These are phyloP conservation scores for Tieghemiomyces parasiticus DNA, from an alignment of 192 early-diverging fungal species.

Conservation along the genomic window DNA sequence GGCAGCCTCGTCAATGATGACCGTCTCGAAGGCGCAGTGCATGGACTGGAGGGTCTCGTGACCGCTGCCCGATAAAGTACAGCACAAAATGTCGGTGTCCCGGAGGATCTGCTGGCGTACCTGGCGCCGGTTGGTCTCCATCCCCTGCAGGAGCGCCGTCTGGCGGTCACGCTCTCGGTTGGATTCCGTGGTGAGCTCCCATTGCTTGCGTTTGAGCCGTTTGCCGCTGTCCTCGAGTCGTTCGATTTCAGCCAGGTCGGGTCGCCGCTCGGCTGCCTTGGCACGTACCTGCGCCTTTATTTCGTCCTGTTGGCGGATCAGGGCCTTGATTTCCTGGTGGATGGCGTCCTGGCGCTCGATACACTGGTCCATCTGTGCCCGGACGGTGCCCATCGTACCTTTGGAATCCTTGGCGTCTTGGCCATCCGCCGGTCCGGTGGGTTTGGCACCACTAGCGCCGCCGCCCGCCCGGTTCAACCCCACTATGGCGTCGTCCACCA, in stretches of 20 bases:
- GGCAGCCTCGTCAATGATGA: slow-evolving; percentile 95
- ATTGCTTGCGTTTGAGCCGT: slow-evolving; percentile 12
- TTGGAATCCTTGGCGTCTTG: neutral
- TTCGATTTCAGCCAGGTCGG: slow-evolving; percentile 13
- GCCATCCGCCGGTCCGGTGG: neutral
- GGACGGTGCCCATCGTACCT: slow-evolving; percentile 12
- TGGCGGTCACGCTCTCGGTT: slow-evolving; percentile 19
- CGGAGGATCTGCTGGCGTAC: slow-evolving; percentile 49
- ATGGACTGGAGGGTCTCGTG: slow-evolving; percentile 61
- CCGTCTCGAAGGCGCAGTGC: slow-evolving; percentile 53
- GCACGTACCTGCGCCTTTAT: neutral
- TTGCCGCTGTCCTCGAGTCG: slow-evolving; percentile 15
- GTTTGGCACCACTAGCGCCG: neutral
- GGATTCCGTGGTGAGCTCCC: slow-evolving; percentile 11
- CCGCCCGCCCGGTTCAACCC: slow-evolving; percentile 15
- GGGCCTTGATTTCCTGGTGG: neutral
- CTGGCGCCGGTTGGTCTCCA: slow-evolving; percentile 33
- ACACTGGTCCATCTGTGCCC: neutral
- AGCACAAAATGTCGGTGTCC: slow-evolving; percentile 69
- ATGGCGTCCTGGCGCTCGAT: neutral
- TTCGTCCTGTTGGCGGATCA: neutral
- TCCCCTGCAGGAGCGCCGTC: slow-evolving; percentile 21
- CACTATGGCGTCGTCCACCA: slow-evolving; percentile 47
- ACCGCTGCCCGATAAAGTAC: slow-evolving; percentile 75
- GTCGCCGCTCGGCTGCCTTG: neutral